phyloP scores from a whole-genome alignment of 2,329 filamentous ascomycete species.

The Pseudogymnoascus sp. region DNA sequence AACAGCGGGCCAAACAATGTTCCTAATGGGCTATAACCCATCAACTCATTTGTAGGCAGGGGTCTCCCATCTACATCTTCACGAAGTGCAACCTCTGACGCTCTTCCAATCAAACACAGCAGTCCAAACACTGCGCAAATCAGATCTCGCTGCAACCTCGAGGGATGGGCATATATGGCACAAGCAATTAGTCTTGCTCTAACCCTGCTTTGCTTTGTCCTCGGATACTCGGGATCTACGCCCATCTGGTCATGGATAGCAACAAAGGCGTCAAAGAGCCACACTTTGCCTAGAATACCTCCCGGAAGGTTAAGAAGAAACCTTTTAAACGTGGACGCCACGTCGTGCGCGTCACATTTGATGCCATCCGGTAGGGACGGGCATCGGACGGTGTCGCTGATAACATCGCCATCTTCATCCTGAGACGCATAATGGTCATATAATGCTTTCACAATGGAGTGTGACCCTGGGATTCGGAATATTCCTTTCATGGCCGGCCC shows the following conservation, averaged over 20 bases:
- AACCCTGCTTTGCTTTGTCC: slow-evolving; percentile 46
- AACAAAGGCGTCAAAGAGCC: slow-evolving; percentile 53
- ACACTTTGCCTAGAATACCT: slow-evolving; percentile 55
- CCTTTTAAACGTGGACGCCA: slow-evolving; percentile 59
- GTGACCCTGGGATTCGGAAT: slow-evolving; percentile 55
- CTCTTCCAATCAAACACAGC: slow-evolving; percentile 50
- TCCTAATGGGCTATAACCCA: slow-evolving; percentile 55
- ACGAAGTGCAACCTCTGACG: slow-evolving; percentile 44
- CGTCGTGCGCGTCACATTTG: slow-evolving; percentile 51
- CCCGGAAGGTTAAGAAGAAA: slow-evolving; percentile 55
- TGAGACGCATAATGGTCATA: slow-evolving; percentile 56
- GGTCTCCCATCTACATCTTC: slow-evolving; percentile 44
- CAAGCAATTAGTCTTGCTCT: slow-evolving; percentile 58
- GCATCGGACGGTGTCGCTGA: slow-evolving; percentile 49
- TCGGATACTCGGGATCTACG: slow-evolving; percentile 41
- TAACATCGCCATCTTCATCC: slow-evolving; percentile 35
- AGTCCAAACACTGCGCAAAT: slow-evolving; percentile 61
- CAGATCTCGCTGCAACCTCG: slow-evolving; percentile 51
- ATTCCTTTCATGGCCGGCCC: slow-evolving; percentile 43
- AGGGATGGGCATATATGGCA: slow-evolving; percentile 50
- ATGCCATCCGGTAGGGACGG: slow-evolving; percentile 54
- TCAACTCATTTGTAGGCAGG: slow-evolving; percentile 47
- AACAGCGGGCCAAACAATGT: slow-evolving; percentile 59
- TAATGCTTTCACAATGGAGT: slow-evolving; percentile 43
- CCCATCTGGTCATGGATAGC: slow-evolving; percentile 50